Base-by-base conservation (phyloP, 345 rosid genomes). In the Alliaria petiolata region DNA sequence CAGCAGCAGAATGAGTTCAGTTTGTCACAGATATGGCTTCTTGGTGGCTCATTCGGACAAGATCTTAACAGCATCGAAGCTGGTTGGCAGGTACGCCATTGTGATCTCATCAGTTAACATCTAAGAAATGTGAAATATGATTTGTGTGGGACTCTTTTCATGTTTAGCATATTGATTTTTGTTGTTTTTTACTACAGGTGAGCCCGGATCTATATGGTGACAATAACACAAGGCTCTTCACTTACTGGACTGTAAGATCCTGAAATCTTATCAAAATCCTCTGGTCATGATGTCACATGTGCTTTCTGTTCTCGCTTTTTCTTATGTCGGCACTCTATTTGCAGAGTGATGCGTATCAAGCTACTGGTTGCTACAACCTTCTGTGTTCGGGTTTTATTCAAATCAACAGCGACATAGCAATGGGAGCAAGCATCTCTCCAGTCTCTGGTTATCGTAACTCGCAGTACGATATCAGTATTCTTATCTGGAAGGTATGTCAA, bases 271-370 rank as follows among this genome's bases (percentile, higher is more conserved):
- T 47, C 26, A 4, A 16, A 0, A 8, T 62, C 62, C 11, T 61
- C 0, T 45, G 4, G 26, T 43, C 20, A 19, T 60, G 31, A 19
- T 60, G 31, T 15, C n/a, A 22, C 25, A 22, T 22, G 1, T 22
- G 25, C 22, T 39, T 39, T 26, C 16, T 17, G 2, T 11, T 51
- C 22, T 72, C 5, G 10, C 25, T 17, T 17, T 38, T 50, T 12
- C 46, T 64, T 30, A 26, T 50, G 30, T 47, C 40, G 19, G 8
- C 55, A 2, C 13, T 38, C 34, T n/a, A 26, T 52, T 45, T 68
- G 44, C 88, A 95, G 99, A 95, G 97, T 70, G 99, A 95, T 84
- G 97, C 98, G 8, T 93, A 93, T 77, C 97, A 90, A 85, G 98
- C 98, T 57, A 91, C 98, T 0, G 98, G 98, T 2, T 93, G 98